Percentiles rank a stretch among this genome's conserved stretches.
Conservation (phyloP, 371 early-diverging fungal species). For the Batrachochytrium dendrobatidis region DNA sequence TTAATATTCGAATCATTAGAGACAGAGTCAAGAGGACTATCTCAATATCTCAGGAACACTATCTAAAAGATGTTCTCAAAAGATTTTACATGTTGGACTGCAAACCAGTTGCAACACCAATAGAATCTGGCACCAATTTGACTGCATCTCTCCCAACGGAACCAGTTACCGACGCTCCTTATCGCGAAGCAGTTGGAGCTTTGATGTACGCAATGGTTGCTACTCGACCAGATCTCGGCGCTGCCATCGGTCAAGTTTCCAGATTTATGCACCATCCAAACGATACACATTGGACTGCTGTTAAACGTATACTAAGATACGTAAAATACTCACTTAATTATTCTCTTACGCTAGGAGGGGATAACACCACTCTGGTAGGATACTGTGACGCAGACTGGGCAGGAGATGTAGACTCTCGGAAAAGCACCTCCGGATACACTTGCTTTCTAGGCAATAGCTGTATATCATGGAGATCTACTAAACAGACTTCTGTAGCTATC, state of each 20-base stretch:
- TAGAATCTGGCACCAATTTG: too few relatives aligned
- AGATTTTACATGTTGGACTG: background rate
- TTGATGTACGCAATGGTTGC: too few relatives aligned
- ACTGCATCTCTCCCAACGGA: too few relatives aligned
- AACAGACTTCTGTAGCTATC: background rate
- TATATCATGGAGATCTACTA: background rate
- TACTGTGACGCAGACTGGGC: slow-evolving; percentile 1
- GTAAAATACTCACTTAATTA: background rate
- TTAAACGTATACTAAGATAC: background rate
- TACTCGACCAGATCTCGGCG: background rate
- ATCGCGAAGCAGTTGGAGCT: slow-evolving; percentile 1
- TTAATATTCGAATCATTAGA: background rate
- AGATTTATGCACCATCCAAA: background rate
- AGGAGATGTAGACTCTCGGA: background rate
- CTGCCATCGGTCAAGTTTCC: background rate
- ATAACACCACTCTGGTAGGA: background rate
- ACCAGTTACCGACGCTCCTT: too few relatives aligned
- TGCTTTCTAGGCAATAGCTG: background rate
- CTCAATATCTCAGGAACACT: background rate
- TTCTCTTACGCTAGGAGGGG: background rate
- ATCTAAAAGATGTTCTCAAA: slow-evolving; percentile 1
- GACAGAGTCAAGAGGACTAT: background rate
- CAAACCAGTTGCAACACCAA: background rate
- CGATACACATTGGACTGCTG: background rate
- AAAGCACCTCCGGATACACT: background rate